Evolutionary conservation across 441 rosid genomes (phyloP).

Genomic region (Croton setiger): DNA sequence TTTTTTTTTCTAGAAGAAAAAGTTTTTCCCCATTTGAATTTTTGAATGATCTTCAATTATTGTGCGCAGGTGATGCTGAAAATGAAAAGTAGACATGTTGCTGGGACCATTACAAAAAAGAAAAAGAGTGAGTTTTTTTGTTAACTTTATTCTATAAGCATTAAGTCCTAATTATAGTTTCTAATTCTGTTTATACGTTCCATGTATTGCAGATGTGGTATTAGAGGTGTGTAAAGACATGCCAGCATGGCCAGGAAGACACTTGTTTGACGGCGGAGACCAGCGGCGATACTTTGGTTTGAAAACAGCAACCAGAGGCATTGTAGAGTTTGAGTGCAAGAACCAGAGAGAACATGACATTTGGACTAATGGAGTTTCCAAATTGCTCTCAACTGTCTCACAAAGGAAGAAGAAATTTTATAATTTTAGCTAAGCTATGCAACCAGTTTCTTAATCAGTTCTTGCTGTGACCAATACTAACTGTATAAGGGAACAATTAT

Average conservation of each 20-base stretch:
- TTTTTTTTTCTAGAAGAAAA: not conserved
- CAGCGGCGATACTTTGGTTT: constrained; percentile 72
- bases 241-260: constrained; percentile 91
- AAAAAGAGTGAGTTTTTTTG: constrained; percentile 56
- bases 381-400: constrained; percentile 58
- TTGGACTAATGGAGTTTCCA: constrained; percentile 70
- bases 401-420: constrained; percentile 39
- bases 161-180: not conserved
- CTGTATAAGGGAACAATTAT: not conserved
- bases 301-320: constrained; percentile 59
- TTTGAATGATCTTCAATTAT: not conserved
- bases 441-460: not conserved
- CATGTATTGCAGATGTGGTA: constrained; percentile 52
- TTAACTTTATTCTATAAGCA: not conserved
- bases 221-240: constrained; percentile 61
- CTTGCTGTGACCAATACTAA: not conserved
- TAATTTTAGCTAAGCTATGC: not conserved
- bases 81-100: constrained; percentile 84
- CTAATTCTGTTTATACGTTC: not conserved
- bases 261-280: constrained; percentile 57
- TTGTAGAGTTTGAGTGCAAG: constrained; percentile 82
- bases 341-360: constrained; percentile 61
- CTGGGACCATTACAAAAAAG: constrained; percentile 81
- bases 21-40: not conserved
- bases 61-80: constrained; percentile 56